Base-by-base conservation (phyloP, 2,329 filamentous ascomycete species). In the Cladosporium sp. region DNA sequence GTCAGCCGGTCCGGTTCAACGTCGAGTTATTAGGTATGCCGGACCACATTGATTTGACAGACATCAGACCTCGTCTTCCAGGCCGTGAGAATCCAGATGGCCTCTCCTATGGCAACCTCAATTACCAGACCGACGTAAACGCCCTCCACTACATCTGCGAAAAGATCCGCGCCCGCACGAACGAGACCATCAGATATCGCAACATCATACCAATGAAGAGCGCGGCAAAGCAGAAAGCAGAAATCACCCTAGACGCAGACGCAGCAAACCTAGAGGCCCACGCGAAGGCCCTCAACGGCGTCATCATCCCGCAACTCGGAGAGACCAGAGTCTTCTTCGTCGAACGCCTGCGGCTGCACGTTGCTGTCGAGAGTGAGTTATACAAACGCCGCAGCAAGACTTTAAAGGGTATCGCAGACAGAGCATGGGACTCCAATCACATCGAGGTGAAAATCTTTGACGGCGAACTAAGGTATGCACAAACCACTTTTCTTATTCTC, bases 401-500 rank as follows among this genome's bases (percentile, higher is more conserved):
- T 2, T n/a, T 58, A 3, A 58, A 58, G 32, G 60, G 34, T 14
- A 63, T 56, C 21, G 32, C 49, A 5, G 23, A 56, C 6, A 36
- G 67, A 68, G 70, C 65, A 49, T 68, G 65, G 62, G 30, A 10
- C 16, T 32, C 48, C 10, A 23, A 60, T 26, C 54, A 14, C 26
- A 46, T 57, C 28, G 51, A 32, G 53, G 21, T 66, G 58, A 59
- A 63, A 53, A 51, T 64, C 48, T 51, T 49, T 28, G 28, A 56
- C 48, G 30, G 63, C 25, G 14, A 60, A 58, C 8, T 63, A 63
- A 63, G 65, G 64, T 54, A 58, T n/a, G 36, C 25, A 36, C 63
- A 36, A 34, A n/a, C 2, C 10, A 56, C 36, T 66, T 59, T 43
- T 13, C 43, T 43, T 59, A 51, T 60, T 46, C 36, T 26, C 58